Conservation (phyloP, 805 yeast species). For the Ogataea haglerorum region DNA sequence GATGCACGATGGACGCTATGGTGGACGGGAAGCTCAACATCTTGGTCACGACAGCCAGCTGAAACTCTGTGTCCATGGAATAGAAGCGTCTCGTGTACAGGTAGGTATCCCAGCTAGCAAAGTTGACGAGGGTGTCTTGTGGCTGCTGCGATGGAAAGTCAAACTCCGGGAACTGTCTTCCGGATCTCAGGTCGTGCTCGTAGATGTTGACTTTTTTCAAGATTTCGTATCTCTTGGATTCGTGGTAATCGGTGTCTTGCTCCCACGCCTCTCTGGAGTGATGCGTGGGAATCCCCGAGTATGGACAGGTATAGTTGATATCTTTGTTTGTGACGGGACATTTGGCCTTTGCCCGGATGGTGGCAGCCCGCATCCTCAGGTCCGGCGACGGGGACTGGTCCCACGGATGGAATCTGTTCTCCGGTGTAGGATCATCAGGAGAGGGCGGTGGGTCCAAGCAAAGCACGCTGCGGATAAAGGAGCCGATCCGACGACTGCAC, state of each 20-base stretch:
- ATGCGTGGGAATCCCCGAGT: constrained; percentile 95
- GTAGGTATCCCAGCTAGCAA: constrained; percentile 86
- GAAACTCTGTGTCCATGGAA: constrained; percentile 96
- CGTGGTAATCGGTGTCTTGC: constrained; percentile 69
- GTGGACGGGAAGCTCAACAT: constrained; percentile 92
- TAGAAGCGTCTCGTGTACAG: constrained; percentile 89
- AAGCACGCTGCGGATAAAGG: constrained; percentile 35
- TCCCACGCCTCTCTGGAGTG: constrained; percentile 89
- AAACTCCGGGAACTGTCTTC: constrained; percentile 92
- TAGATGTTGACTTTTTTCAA: constrained; percentile 85
- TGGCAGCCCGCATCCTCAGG: constrained; percentile 85
- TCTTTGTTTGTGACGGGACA: constrained; percentile 87
- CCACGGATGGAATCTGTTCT: constrained; percentile 81
- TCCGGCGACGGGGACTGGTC: constrained; percentile 89
- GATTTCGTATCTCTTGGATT: constrained; percentile 59
- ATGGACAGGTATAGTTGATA: constrained; percentile 84
- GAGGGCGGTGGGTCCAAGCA: constrained; percentile 60
- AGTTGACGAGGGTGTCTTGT: constrained; percentile 69
- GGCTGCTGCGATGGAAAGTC: constrained; percentile 84
- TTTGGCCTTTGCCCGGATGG: constrained; percentile 78
- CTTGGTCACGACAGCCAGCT: constrained; percentile 91
- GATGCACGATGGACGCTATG: constrained; percentile 77
- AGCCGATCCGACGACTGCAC: constrained; percentile 21
- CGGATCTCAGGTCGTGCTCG: constrained; percentile 93
- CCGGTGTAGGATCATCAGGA: constrained; percentile 64